A percentile compares a stretch with the other conserved stretches of the same genome.
Evolutionary conservation across 805 yeast species (phyloP).

Genomic region (Sugiyamaella americana): DNA sequence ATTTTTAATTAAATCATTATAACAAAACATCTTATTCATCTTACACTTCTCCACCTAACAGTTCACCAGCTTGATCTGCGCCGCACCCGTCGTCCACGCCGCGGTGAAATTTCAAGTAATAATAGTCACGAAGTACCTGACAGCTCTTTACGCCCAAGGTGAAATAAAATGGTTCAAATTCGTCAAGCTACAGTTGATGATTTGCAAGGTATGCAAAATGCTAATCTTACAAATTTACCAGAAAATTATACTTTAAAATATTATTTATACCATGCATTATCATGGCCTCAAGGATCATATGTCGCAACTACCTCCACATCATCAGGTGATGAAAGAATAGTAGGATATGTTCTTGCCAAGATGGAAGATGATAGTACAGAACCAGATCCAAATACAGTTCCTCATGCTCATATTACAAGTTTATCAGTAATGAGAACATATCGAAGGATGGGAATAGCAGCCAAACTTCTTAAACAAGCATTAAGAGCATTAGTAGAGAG

Average conservation of each 20-base stretch:
- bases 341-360: conserved; percentile 94
- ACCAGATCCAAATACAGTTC: conserved; percentile 20
- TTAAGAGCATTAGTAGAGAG: conserved; percentile 73
- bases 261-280: conserved; percentile 84
- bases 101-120: too few species aligned
- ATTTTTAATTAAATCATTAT: too few species aligned
- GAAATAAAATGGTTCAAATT: conserved; percentile 51
- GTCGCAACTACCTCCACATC: conserved; percentile 73
- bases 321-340: conserved; percentile 70
- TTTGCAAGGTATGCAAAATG: conserved; percentile 92
- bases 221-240: conserved; percentile 84
- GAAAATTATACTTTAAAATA: conserved; percentile 91
- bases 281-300: conserved; percentile 98
- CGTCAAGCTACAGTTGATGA: conserved; percentile 83
- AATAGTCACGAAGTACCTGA: too few species aligned
- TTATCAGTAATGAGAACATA: conserved; percentile 93
- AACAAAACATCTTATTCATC: too few species aligned
- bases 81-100: too few species aligned
- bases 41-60: too few species aligned
- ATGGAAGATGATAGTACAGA: conserved; percentile 74
- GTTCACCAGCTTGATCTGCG: too few species aligned
- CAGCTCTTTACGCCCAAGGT: too few species aligned
- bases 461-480: conserved; percentile 55
- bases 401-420: conserved; percentile 90
- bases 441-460: conserved; percentile 93